Conservation (phyloP, 2,329 filamentous ascomycete genomes). For the Cladosporium sp. region DNA sequence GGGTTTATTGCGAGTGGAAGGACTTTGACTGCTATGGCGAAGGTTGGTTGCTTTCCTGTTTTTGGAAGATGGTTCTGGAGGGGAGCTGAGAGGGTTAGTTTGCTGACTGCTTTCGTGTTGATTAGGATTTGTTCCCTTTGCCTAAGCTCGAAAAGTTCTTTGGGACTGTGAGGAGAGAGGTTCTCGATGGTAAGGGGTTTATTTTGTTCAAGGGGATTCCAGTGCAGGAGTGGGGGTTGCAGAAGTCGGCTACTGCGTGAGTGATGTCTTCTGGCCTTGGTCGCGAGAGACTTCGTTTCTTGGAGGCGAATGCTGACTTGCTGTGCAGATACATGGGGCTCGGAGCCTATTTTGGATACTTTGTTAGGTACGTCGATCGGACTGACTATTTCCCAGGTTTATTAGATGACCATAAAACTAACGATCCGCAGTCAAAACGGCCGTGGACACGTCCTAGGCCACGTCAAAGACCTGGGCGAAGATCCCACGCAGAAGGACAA, state of each 20-base stretch:
- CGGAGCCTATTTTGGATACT: slow-evolving; percentile 75
- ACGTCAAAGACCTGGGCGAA: slow-evolving; percentile 84
- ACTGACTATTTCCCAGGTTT: neutral
- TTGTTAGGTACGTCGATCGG: slow-evolving; percentile 49
- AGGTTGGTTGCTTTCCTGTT: slow-evolving; percentile 39
- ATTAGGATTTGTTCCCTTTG: slow-evolving; percentile 58
- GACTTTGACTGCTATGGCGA: slow-evolving; percentile 67
- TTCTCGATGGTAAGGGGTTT: slow-evolving; percentile 80
- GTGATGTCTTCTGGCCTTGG: neutral
- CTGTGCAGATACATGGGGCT: slow-evolving; percentile 69
- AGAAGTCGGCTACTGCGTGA: slow-evolving; percentile 71
- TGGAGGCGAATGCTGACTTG: neutral
- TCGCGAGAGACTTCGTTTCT: neutral
- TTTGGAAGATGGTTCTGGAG: neutral
- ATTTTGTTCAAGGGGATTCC: slow-evolving; percentile 83
- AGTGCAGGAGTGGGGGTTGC: slow-evolving; percentile 68
- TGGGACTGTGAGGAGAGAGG: slow-evolving; percentile 57
- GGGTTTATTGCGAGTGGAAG: slow-evolving; percentile 62
- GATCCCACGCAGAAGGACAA: slow-evolving; percentile 76
- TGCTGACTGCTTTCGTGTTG: neutral
- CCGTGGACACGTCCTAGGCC: slow-evolving; percentile 77
- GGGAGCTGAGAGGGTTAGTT: slow-evolving; percentile 22
- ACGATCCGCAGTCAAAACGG: slow-evolving; percentile 65
- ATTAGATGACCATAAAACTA: neutral
- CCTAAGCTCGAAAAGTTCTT: slow-evolving; percentile 57